Percentiles rank a stretch among this genome's conserved stretches.
Conservation (phyloP, 129 eudicot species). For the Pulicaria dysenterica region DNA sequence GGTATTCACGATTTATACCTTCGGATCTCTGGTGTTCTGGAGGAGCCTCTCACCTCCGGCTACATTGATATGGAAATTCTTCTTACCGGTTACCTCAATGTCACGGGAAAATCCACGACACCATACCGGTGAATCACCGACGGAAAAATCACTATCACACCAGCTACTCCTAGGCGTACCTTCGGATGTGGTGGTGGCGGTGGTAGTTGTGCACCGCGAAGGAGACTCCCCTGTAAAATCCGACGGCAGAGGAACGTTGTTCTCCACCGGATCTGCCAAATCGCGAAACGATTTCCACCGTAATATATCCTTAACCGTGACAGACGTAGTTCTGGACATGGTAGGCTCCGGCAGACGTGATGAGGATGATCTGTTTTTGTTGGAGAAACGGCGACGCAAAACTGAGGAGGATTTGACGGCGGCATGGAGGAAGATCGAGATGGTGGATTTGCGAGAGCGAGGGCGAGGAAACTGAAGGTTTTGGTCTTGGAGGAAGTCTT, state of each 20-base stretch:
- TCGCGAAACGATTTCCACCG: constrained; percentile 87
- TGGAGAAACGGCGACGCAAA: constrained; percentile 42
- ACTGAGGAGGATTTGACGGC: constrained; percentile 50
- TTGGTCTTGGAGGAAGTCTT: constrained; percentile 68
- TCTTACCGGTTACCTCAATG: constrained; percentile 32
- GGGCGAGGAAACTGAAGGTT: constrained; percentile 30
- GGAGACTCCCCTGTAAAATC: constrained; percentile 41
- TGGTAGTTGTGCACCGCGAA: constrained; percentile 27
- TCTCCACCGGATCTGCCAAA: constrained; percentile 44
- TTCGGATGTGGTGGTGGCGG: constrained; percentile 18
- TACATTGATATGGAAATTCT: constrained; percentile 22
- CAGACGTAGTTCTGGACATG: constrained; percentile 32
- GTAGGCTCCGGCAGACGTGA: constrained; percentile 26
- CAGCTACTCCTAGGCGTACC: constrained; percentile 57
- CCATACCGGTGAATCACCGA: constrained; percentile 57
- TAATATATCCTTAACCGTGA: constrained; percentile 78
- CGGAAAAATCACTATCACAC: constrained; percentile 68
- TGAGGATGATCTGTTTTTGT: constrained; percentile 12
- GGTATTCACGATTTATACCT: constrained; percentile 17
- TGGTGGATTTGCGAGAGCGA: constrained; percentile 32
- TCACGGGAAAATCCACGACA: constrained; percentile 32
- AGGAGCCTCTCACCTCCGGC: constrained; percentile 13
- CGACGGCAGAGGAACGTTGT: constrained; percentile 28
- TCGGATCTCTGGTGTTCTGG: constrained; percentile 15
- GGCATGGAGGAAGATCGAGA: constrained; percentile 43